Evolutionary conservation across 73 alveolate genomes (phyloP), one percentile per base, ranked within the genome.

Genomic region (Durusdinium trenchii): DNA sequence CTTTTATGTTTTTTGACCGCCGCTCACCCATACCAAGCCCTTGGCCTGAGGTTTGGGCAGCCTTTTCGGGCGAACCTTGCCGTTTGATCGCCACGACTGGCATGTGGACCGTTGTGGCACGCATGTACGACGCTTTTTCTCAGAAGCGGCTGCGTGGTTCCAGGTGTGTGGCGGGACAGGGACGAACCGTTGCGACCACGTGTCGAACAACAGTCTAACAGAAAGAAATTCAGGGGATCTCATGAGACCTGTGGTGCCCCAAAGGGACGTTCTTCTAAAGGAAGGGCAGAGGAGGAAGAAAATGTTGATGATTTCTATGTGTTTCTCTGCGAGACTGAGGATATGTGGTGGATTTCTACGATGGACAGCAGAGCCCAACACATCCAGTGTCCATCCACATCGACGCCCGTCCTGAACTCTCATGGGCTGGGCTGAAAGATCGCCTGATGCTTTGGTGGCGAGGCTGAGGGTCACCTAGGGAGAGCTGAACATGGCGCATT

Each of bases 41-140:
- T n/a, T n/a, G n/a, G n/a, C n/a, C n/a, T n/a, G n/a, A n/a, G n/a
- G 99, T 10, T 61, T 78, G 94, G 71, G 85, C 51, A 75, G 94
- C 57, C 71, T 94, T 75, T 78, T 94, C 20, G 99, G 99, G 16
- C 94, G 94, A n/a, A 57, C 85, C 3, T 18, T 36, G 73, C 99
- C 99, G n/a, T 94, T 94, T 50, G 99, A 94, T 87, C 86, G 99
- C 42, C 99, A 94, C 46, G 99, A 94, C 45, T 94, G 99, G 99
- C 94, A 78, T 35, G 94, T 94, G 36, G 99, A 94, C 67, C 60
- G 99, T n/a, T 94, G 99, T 61, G 99, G 99, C 99, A 35, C 52
- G 36, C 94, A 78, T n/a, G 94, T 94, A 9, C 51, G 94, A n/a
- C n/a, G n/a, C n/a, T n/a, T n/a, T n/a, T n/a, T n/a, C n/a, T n/a